Percentiles rank a stretch among this genome's conserved stretches.
phyloP scores from a whole-genome alignment of 345 rosid genomes.

The Ceriops tagal region DNA sequence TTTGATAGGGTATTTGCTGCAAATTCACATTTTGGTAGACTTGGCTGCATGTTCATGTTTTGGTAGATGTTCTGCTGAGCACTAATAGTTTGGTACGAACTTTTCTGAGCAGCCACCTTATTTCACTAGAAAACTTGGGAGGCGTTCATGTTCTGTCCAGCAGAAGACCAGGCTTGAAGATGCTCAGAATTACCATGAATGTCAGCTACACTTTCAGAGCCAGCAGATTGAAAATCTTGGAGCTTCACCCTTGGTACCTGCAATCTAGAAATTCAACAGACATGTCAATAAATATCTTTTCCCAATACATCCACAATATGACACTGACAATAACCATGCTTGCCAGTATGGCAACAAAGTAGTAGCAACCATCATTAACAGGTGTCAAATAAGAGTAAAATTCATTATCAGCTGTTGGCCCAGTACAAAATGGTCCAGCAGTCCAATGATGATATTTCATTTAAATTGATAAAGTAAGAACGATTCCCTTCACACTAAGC shows the following conservation, averaged over 20 bases:
- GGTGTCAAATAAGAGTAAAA: too few species aligned
- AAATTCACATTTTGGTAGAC: slow-evolving; percentile 11
- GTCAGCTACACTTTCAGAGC: slow-evolving; percentile 23
- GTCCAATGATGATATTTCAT: too few species aligned
- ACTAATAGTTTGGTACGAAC: background rate
- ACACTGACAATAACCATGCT: background rate
- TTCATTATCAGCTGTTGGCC: too few species aligned
- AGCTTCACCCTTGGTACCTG: slow-evolving; percentile 35
- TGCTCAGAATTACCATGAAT: slow-evolving; percentile 27
- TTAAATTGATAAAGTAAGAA: too few species aligned
- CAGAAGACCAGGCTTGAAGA: slow-evolving; percentile 22
- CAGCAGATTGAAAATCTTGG: slow-evolving; percentile 30
- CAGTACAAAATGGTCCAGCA: too few species aligned
- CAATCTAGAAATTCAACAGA: slow-evolving; percentile 17
- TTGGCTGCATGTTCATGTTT: slow-evolving; percentile 5
- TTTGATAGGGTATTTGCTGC: slow-evolving; percentile 21
- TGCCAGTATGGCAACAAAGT: too few species aligned
- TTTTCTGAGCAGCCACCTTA: slow-evolving; percentile 2
- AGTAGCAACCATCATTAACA: too few species aligned
- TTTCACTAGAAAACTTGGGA: slow-evolving; percentile 22
- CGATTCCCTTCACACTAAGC: too few species aligned
- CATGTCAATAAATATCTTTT: background rate
- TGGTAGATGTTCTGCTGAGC: slow-evolving; percentile 18
- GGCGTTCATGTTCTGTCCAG: slow-evolving; percentile 30
- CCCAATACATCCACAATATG: background rate